Conservation (phyloP, 306 rosid species). For the Clitoria ternatea region DNA sequence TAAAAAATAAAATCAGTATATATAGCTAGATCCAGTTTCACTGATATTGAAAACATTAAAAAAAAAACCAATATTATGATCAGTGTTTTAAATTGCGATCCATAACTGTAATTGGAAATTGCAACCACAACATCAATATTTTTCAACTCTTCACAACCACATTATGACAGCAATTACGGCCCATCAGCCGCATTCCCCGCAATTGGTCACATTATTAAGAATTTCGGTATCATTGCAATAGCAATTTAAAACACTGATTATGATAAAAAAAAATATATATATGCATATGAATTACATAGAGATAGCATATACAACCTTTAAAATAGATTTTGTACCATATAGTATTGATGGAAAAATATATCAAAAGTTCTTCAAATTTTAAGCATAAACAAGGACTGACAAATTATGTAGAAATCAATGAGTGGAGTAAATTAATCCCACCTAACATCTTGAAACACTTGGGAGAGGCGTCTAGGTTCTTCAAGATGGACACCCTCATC, state of each 20-base stretch:
- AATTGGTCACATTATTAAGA: too few species aligned
- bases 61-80: too few species aligned
- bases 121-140: too few species aligned
- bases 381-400: not conserved
- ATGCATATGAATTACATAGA: conserved; percentile 8
- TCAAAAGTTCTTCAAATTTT: too few species aligned
- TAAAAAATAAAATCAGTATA: not conserved
- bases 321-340: not conserved
- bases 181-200: too few species aligned
- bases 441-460: conserved; percentile 35
- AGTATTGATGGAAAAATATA: too few species aligned
- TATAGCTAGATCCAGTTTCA: conserved; percentile 3
- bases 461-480: conserved; percentile 33
- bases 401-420: not conserved
- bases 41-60: not conserved
- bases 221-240: not conserved
- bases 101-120: too few species aligned
- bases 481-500: conserved; percentile 64
- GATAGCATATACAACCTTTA: not conserved
- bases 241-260: too few species aligned
- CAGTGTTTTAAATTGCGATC: too few species aligned
- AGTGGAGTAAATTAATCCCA: conserved; percentile 26
- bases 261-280: too few species aligned
- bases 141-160: too few species aligned
- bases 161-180: too few species aligned